These are phyloP conservation scores for Aphanocladium album DNA, from an alignment of 2,329 filamentous ascomycete species.

Conservation along the genomic window DNA sequence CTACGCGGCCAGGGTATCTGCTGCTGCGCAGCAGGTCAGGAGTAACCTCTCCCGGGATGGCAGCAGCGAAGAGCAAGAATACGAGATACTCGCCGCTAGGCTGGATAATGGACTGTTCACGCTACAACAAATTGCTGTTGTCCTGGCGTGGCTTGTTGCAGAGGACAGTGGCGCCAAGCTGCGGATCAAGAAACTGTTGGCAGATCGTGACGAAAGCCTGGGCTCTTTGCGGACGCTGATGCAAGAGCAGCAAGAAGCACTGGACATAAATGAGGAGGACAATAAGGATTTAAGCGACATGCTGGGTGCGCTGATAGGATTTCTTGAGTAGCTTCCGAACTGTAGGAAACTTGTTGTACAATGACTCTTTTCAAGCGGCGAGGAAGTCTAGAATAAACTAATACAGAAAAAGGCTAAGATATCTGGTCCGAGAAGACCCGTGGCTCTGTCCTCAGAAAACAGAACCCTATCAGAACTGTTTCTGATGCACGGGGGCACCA, in stretches of 20 bases:
- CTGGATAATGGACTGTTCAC: conserved; percentile 82
- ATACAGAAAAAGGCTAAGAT: conserved; percentile 6
- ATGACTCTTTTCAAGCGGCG: not conserved
- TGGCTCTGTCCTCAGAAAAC: not conserved
- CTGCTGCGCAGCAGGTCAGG: conserved; percentile 44
- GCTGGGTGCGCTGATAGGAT: conserved; percentile 47
- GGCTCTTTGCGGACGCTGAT: conserved; percentile 61
- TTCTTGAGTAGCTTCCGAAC: conserved; percentile 31
- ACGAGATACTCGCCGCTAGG: conserved; percentile 68
- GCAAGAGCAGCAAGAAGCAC: conserved; percentile 49
- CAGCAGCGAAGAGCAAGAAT: conserved; percentile 48
- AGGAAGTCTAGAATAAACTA: conserved; percentile 4
- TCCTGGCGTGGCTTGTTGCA: conserved; percentile 84
- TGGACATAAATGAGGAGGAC: conserved; percentile 53
- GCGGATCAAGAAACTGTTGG: conserved; percentile 59
- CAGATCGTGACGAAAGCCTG: conserved; percentile 63
- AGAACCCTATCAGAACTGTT: not conserved
- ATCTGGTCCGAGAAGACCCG: not conserved
- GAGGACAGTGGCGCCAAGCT: conserved; percentile 74
- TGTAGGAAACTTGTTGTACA: not conserved
- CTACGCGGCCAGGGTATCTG: conserved; percentile 61
- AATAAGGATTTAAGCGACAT: conserved; percentile 55
- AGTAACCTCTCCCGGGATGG: conserved; percentile 14
- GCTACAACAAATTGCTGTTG: conserved; percentile 76
- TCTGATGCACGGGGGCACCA: not conserved